phyloP scores from a whole-genome alignment of 2,329 filamentous ascomycete genomes.

The Claviceps citrina region DNA sequence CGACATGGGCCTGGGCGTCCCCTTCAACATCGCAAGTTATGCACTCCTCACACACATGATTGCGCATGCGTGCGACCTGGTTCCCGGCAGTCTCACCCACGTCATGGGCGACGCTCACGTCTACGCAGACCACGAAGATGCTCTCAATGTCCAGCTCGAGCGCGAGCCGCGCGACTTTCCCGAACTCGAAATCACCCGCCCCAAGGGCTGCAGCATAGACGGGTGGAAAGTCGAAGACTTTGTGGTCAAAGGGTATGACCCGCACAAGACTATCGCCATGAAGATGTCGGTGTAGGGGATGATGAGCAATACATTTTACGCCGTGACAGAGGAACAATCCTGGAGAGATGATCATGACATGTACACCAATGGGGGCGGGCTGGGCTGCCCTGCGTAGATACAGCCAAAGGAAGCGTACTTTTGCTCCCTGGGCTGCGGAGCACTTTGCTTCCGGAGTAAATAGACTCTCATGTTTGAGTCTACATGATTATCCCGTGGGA shows the following conservation, averaged over 20 bases:
- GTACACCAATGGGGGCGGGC: too few relatives aligned
- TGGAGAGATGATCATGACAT: too few relatives aligned
- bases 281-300: conserved; percentile 75
- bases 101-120: conserved; percentile 98
- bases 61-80: conserved; percentile 68
- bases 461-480: too few relatives aligned
- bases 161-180: conserved; percentile 74
- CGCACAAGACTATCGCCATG: conserved; percentile 87
- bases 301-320: too few relatives aligned
- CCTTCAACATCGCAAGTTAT: conserved; percentile 95
- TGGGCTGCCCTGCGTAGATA: too few relatives aligned
- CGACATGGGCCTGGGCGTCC: conserved; percentile 93
- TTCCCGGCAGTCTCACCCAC: conserved; percentile 78
- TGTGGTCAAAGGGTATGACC: conserved; percentile 72
- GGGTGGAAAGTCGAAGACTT: conserved; percentile 85
- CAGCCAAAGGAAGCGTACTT: too few relatives aligned
- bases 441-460: not conserved
- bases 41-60: conserved; percentile 91
- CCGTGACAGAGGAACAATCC: too few relatives aligned
- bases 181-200: conserved; percentile 53
- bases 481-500: too few relatives aligned
- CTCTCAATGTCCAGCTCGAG: conserved; percentile 63
- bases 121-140: conserved; percentile 83
- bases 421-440: not conserved
- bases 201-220: conserved; percentile 62